Evolutionary conservation across 805 yeast genomes (phyloP).

Genomic region (Nakazawaea populi): DNA sequence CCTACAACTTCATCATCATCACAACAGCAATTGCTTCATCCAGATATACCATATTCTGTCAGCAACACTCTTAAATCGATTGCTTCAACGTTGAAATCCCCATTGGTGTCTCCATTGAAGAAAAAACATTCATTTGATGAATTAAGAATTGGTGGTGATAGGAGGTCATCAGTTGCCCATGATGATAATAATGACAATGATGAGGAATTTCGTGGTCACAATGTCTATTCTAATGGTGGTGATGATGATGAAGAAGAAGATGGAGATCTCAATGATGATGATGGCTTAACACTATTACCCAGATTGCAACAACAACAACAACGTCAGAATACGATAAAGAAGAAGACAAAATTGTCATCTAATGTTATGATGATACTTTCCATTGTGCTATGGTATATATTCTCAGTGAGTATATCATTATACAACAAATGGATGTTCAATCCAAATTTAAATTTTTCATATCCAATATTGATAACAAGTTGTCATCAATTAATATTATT

Average conservation of each 20-base stretch:
- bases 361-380: constrained; percentile 13
- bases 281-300: no score
- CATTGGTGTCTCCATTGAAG: neutral
- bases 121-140: neutral
- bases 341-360: neutral
- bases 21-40: neutral
- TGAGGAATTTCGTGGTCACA: no score
- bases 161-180: neutral
- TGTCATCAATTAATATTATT: constrained; percentile 76
- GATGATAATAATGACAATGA: neutral
- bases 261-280: neutral
- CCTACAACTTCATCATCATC: no score
- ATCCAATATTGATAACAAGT: constrained; percentile 80
- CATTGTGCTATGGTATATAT: constrained; percentile 52
- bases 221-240: no score
- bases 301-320: no score
- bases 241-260: neutral
- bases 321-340: no score
- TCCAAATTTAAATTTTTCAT: constrained; percentile 66
- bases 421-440: constrained; percentile 99
- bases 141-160: neutral
- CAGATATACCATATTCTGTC: neutral
- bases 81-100: neutral
- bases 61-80: neutral
- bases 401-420: constrained; percentile 63